Percentiles rank a stretch among this genome's conserved stretches.
phyloP scores from a whole-genome alignment of 768 basidiomycete genomes.

The Mycena olivaceomarginata region DNA sequence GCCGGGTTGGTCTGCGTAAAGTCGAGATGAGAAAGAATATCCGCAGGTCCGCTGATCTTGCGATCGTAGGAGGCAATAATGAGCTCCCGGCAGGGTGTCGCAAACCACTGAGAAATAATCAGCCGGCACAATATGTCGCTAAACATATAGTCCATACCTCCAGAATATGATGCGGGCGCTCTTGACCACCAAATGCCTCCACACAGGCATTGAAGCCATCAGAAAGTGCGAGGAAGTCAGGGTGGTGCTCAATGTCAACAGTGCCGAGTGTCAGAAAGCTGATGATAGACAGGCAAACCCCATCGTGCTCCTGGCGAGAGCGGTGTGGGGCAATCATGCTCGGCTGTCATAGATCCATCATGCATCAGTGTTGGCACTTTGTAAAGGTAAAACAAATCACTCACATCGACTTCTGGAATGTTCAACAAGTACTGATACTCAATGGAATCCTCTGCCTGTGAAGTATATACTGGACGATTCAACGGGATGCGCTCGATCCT shows the following conservation, averaged over 20 bases:
- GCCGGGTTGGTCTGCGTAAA: constrained; percentile 8
- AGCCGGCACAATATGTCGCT: not conserved
- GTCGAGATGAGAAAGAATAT: constrained; percentile 14
- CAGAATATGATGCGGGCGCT: constrained; percentile 12
- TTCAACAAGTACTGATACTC: constrained; percentile 21
- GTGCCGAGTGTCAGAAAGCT: constrained; percentile 5
- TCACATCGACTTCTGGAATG: constrained; percentile 25
- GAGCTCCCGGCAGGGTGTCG: constrained; percentile 13
- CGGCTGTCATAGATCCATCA: not conserved
- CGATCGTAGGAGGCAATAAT: not conserved
- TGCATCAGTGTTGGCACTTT: too few species aligned
- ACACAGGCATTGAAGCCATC: constrained; percentile 22
- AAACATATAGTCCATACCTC: not conserved
- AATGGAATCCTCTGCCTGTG: not conserved
- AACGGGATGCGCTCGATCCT: not conserved
- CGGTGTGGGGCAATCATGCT: constrained; percentile 2
- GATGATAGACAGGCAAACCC: not conserved
- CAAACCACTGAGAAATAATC: constrained; percentile 22
- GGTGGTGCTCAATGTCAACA: constrained; percentile 9
- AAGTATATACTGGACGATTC: not conserved
- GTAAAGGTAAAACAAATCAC: not conserved
- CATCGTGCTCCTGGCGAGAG: constrained; percentile 14
- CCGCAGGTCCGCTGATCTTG: not conserved
- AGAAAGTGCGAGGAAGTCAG: not conserved
- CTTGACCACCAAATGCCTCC: not conserved